Base-by-base conservation (phyloP, 306 rosid species). In the Hippophae gyantsensis region DNA sequence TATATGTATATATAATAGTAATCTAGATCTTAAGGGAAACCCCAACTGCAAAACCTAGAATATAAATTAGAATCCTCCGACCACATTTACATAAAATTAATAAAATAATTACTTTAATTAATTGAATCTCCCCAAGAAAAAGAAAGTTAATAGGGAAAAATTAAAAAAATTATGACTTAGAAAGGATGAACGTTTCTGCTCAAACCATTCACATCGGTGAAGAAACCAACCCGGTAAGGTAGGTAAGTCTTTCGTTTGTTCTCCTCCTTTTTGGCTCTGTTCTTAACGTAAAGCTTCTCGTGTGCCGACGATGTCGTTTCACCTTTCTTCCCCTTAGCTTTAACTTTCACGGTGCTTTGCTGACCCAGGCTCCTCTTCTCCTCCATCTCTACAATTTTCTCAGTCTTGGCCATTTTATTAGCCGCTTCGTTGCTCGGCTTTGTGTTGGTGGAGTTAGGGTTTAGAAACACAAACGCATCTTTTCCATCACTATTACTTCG, bases 401-500 rank as follows among this genome's bases (percentile, higher is more conserved):
- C 60, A 1, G 7, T 55, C 43, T 58, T 46, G 9, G 46, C 72
- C 55, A 7, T 53, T 40, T 63, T 62, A 58, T 47, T 63, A 0
- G 27, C 11, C 18, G 63, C 3, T 25, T 23, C 64, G 7, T 23
- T 41, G 47, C 6, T 65, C 10, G 43, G 61, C 67, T 25, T 72
- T 6, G 59, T 18, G n/a, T 6, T 7, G 45, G 8, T 40, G 43
- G 70, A 56, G 3, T 62, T 72, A 12, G 78, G 73, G 68, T 65
- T 75, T 45, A 87, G 32, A 57, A 92, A 92, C 50, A 87, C 82
- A 58, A 85, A 85, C 9, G 93, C 76, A 56, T 87, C 96, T 53
- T 85, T 80, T 2, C 96, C 96, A 43, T 92, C 98, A 49, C 98
- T 92, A 69, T 70, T 79, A 75, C 98, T 78, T 54, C 94, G 81